Conservation (phyloP, 2,329 filamentous ascomycete species). For the Neoscytalidium dimidiatum region DNA sequence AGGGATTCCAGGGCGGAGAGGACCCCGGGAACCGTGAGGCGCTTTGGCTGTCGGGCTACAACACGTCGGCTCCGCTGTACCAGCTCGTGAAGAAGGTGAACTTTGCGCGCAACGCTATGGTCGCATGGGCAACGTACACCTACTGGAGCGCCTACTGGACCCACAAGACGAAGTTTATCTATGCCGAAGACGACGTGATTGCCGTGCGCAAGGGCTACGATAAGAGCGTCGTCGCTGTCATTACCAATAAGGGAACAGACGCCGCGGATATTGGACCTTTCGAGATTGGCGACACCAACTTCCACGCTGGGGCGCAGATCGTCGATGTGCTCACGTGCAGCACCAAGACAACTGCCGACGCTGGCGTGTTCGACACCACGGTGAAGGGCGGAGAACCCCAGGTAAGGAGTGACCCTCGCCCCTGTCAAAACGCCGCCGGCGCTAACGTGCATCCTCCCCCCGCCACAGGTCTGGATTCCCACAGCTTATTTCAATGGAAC, state of each 20-base stretch:
- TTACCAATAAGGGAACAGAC: neutral
- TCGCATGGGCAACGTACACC: neutral
- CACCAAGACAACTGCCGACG: conserved; percentile 1
- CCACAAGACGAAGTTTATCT: conserved; percentile 1
- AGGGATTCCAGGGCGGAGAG: conserved; percentile 37
- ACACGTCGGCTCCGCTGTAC: conserved; percentile 24
- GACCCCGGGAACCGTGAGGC: conserved; percentile 45
- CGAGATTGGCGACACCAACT: conserved; percentile 14
- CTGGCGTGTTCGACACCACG: neutral
- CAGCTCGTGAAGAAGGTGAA: conserved; percentile 14
- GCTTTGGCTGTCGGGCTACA: conserved; percentile 40
- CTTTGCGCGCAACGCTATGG: conserved; percentile 10
- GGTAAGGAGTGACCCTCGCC: neutral
- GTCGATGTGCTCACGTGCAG: neutral
- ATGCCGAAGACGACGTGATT: neutral
- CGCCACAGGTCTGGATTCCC: conserved; percentile 6
- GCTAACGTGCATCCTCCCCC: neutral
- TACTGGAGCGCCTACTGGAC: conserved; percentile 14
- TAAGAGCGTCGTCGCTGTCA: neutral
- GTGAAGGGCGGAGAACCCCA: conserved; percentile 1
- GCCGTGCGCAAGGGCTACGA: conserved; percentile 6
- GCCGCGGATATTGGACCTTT: neutral
- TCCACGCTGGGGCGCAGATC: conserved; percentile 7
- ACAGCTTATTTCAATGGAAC: conserved; percentile 7
- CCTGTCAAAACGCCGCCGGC: neutral